A percentile compares a stretch with the other conserved stretches of the same genome.
phyloP scores from a whole-genome alignment of 2,329 filamentous ascomycete genomes.

The Colletotrichum sp. region DNA sequence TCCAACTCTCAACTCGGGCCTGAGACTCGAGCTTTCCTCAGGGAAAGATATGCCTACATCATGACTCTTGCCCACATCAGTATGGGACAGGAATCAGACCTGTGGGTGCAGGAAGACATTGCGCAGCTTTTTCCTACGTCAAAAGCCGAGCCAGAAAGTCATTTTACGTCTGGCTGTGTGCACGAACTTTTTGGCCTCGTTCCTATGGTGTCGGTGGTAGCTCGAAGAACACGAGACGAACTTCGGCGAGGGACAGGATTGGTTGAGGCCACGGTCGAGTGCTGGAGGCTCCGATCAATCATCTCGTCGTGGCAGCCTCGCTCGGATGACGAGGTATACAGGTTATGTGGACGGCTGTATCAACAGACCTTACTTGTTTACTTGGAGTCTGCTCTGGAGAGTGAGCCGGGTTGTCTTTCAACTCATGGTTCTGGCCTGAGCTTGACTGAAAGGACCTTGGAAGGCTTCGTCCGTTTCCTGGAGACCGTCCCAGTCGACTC shows the following conservation, averaged over 20 bases:
- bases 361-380: background rate
- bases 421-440: background rate
- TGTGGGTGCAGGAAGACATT: background rate
- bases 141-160: background rate
- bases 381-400: background rate
- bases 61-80: background rate
- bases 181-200: background rate
- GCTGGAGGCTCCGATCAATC: background rate
- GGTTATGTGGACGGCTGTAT: background rate
- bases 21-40: background rate
- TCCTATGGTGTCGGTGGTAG: background rate
- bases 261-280: background rate
- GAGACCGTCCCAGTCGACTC: background rate
- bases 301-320: background rate
- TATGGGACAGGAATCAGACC: background rate
- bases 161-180: background rate
- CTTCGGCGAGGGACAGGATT: background rate
- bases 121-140: background rate
- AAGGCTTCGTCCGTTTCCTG: background rate
- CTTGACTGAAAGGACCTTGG: background rate
- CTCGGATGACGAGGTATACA: background rate
- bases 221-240: background rate
- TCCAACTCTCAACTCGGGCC: background rate
- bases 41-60: background rate
- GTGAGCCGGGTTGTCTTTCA: background rate